Evolutionary conservation across 1,284 basidiomycete species (phyloP).

Genomic region (Porodaedalea pini): DNA sequence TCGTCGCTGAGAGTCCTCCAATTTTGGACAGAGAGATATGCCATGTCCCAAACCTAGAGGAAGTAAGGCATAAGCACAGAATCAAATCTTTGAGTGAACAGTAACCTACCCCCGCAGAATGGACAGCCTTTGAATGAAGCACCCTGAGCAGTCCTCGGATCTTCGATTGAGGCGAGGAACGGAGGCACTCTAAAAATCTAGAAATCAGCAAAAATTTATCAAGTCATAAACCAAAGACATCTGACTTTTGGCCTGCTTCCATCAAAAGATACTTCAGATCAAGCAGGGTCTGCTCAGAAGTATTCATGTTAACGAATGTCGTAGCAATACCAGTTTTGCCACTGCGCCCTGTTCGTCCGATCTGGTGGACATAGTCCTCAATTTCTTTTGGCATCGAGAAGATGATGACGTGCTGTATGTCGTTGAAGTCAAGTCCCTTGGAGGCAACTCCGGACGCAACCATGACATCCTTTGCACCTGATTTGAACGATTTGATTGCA

Average conservation of each 20-base stretch:
- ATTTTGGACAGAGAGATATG: conserved; percentile 92
- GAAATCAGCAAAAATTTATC: conserved; percentile 13
- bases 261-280: conserved; percentile 97
- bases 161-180: conserved; percentile 90
- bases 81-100: neutral
- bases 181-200: conserved; percentile 75
- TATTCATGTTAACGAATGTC: conserved; percentile 99
- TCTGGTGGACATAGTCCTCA: conserved; percentile 97
- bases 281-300: conserved; percentile 90
- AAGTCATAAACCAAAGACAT: conserved; percentile 1
- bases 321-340: conserved; percentile 99
- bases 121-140: conserved; percentile 84
- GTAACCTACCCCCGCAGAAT: conserved; percentile 82
- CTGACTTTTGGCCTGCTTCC: conserved; percentile 95
- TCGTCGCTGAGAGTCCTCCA: conserved; percentile 89
- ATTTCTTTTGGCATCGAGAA: conserved; percentile 99
- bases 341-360: conserved; percentile 94
- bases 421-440: conserved; percentile 97
- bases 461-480: conserved; percentile 98
- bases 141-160: conserved; percentile 80
- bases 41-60: conserved; percentile 82
- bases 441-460: conserved; percentile 97
- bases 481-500: conserved; percentile 96
- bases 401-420: conserved; percentile 97
- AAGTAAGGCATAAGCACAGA: conserved; percentile 15